Conservation (phyloP, 129 eudicot genomes). For the Tagetes erecta region DNA sequence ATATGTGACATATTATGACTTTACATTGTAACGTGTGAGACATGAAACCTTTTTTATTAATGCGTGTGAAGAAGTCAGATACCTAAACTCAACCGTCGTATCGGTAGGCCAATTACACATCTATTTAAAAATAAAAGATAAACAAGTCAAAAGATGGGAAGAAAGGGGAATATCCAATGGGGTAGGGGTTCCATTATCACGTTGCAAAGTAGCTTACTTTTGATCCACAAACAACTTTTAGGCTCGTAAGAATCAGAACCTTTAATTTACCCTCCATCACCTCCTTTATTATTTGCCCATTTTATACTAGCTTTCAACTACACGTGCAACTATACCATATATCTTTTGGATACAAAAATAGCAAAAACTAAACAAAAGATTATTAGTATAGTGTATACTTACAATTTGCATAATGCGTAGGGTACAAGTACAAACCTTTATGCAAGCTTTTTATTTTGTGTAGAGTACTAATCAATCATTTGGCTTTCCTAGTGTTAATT, state of each 20-base stretch:
- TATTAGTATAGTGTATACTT: too few species aligned
- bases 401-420: too few species aligned
- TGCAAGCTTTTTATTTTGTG: too few species aligned
- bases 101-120: background rate
- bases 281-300: background rate
- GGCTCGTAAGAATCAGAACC: constrained; percentile 21
- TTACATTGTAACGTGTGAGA: too few species aligned
- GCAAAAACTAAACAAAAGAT: background rate
- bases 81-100: too few species aligned
- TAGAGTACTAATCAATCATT: too few species aligned
- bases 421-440: too few species aligned
- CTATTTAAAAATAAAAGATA: background rate
- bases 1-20: too few species aligned
- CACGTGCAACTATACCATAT: constrained; percentile 20
- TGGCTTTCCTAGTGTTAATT: too few species aligned
- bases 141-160: constrained; percentile 1
- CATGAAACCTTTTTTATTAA: too few species aligned
- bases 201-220: constrained; percentile 20
- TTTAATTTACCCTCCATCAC: background rate
- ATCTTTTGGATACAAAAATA: background rate
- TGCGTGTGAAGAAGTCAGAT: too few species aligned
- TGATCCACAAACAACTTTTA: constrained; percentile 7
- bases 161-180: constrained; percentile 18
- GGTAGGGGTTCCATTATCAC: constrained; percentile 14
- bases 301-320: constrained; percentile 3